A percentile compares a stretch with the other conserved stretches of the same genome.
phyloP scores from a whole-genome alignment of 2,329 filamentous ascomycete species.

The Aureobasidium sp. region DNA sequence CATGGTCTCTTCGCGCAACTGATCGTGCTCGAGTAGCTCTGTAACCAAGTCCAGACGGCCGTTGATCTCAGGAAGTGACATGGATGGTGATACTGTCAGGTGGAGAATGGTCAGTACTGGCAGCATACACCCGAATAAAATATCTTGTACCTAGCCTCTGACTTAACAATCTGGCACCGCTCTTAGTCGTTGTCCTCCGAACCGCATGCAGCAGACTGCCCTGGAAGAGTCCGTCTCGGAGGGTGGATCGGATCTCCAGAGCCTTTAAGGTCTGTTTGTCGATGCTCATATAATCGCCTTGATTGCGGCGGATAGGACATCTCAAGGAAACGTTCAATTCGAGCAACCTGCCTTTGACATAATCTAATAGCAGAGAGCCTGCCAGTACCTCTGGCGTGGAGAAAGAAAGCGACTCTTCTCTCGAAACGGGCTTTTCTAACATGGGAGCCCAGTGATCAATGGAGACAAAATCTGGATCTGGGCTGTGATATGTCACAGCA shows the following conservation, averaged over 20 bases:
- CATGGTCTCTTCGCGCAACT: constrained; percentile 63
- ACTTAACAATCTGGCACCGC: constrained; percentile 75
- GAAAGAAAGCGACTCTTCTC: constrained; percentile 44
- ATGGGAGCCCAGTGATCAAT: constrained; percentile 65
- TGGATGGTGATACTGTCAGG: constrained; percentile 65
- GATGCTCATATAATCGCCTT: constrained; percentile 75
- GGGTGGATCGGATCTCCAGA: constrained; percentile 80
- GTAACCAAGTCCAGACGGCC: constrained; percentile 74
- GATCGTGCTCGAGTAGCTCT: constrained; percentile 58
- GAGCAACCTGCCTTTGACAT: constrained; percentile 71
- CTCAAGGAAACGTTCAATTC: constrained; percentile 75
- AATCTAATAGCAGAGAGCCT: constrained; percentile 73
- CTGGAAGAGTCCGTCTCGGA: constrained; percentile 68
- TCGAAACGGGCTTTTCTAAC: constrained; percentile 64
- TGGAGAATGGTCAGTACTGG: background rate
- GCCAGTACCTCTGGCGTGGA: constrained; percentile 64
- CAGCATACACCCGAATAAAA: background rate
- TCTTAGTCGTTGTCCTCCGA: constrained; percentile 81
- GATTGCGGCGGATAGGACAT: constrained; percentile 66
- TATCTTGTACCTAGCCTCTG: constrained; percentile 62
- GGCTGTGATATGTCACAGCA: constrained; percentile 61
- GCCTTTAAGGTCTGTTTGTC: constrained; percentile 87
- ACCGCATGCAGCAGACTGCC: constrained; percentile 89
- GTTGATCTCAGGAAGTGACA: constrained; percentile 72
- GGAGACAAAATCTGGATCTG: constrained; percentile 22